These are phyloP conservation scores for Termitomyces sp. DNA, from an alignment of 1,284 basidiomycete species.

Conservation along the genomic window DNA sequence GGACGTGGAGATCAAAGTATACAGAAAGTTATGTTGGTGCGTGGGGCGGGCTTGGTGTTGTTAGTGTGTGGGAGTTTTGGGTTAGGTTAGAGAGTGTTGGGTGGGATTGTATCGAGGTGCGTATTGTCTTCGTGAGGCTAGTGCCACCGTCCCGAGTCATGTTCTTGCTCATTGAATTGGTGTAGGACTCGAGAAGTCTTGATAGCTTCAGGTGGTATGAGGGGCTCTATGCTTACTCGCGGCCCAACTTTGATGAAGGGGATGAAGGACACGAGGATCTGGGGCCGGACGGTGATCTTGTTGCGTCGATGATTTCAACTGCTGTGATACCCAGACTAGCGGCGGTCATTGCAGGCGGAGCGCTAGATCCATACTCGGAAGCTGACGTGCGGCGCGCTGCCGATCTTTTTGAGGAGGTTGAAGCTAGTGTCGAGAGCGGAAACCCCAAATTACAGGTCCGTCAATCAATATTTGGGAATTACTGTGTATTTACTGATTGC, in stretches of 20 bases:
- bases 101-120: conserved; percentile 84
- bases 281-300: conserved; percentile 85
- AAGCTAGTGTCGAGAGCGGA: conserved; percentile 67
- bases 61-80: conserved; percentile 97
- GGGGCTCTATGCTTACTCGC: conserved; percentile 74
- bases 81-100: conserved; percentile 78
- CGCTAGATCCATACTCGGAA: conserved; percentile 80
- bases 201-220: conserved; percentile 85
- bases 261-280: conserved; percentile 51
- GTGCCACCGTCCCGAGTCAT: background rate
- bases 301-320: conserved; percentile 83
- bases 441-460: conserved; percentile 70
- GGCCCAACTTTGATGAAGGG: conserved; percentile 36
- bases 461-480: conserved; percentile 1
- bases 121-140: conserved; percentile 14
- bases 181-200: conserved; percentile 52
- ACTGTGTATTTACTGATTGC: background rate
- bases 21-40: conserved; percentile 83
- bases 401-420: conserved; percentile 78
- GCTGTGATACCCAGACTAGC: conserved; percentile 75
- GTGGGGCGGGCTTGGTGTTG: conserved; percentile 85
- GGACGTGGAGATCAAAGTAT: conserved; percentile 73
- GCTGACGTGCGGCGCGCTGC: conserved; percentile 59
- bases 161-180: background rate
- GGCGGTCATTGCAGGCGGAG: conserved; percentile 67